phyloP scores from a whole-genome alignment of 441 rosid species.

The Theobroma grandiflorum region DNA sequence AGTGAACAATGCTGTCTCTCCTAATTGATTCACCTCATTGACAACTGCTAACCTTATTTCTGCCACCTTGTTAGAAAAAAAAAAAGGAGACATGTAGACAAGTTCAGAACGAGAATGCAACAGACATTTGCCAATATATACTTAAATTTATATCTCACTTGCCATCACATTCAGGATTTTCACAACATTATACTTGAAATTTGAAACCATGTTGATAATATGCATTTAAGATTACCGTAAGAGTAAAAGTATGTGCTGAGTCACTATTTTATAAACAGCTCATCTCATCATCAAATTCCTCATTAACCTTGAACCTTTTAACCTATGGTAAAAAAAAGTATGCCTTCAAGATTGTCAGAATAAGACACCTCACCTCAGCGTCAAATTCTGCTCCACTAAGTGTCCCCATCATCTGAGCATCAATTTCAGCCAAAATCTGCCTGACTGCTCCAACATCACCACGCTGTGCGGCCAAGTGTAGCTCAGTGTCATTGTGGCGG shows the following conservation, averaged over 20 bases:
- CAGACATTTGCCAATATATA: neutral
- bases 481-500: conserved; percentile 93
- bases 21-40: conserved; percentile 87
- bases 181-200: neutral
- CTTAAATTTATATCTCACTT: neutral
- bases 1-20: conserved; percentile 85
- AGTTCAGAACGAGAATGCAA: neutral
- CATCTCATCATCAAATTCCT: neutral
- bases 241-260: neutral
- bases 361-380: conserved; percentile 52
- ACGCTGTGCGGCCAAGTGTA: conserved; percentile 85
- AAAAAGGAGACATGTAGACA: neutral
- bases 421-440: conserved; percentile 76
- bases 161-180: neutral
- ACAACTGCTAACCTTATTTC: conserved; percentile 77
- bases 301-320: neutral
- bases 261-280: neutral
- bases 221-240: neutral
- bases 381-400: conserved; percentile 76
- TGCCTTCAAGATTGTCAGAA: conserved; percentile 1
- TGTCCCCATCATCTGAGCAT: conserved; percentile 72
- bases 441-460: conserved; percentile 69
- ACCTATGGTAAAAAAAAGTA: neutral
- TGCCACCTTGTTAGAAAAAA: conserved; percentile 47
- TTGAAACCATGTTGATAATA: too few relatives aligned